Base-by-base conservation (phyloP, 805 yeast species). In the Candida lessepsii region DNA sequence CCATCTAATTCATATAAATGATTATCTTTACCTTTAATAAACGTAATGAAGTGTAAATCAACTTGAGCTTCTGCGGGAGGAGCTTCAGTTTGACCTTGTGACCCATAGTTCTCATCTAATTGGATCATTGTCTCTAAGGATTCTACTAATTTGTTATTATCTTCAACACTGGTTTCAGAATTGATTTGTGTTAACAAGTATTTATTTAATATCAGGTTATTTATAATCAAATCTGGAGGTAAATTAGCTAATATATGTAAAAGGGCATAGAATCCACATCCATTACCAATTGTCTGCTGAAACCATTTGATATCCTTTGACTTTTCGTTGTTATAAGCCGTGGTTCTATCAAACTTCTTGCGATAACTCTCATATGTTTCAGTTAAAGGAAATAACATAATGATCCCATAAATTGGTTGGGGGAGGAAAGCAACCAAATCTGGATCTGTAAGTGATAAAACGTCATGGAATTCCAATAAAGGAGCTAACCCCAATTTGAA, bases 231-330 rank as follows among this genome's bases (percentile, higher is more conserved):
- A 17, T 73, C 76, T 3, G 52, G 42, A 1, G 80, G 75, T 34
- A 77, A 50, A 48, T 77, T 77, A 23, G 69, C 49, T 26, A 76
- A 52, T 1, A 66, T 47, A 52, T 91, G 97, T 16, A 91, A 64
- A 33, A 93, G 59, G 0, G 96, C 98, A 61, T 85, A 87, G 23
- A 95, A 73, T 4, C 99, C 99, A 65, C 99, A 91, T 0, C 95
- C 95, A 57, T 91, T 91, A 46, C 76, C 78, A 13, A 93, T 78
- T 1, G 89, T 80, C 54, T 91, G 99, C 49, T 78, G 80, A 51
- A 81, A 78, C 97, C 98, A 93, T n/a, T 73, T 48, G 11, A 80
- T 67, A 9, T 60, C 52, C 5, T 52, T 63, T 5, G 56, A 47
- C 15, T 51, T 41, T 35, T 67, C 69, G 31, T 61, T 58, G 9